Evolutionary conservation across 2,329 filamentous ascomycete species (phyloP), one percentile per base, ranked within the genome.

Genomic region (Monilinia fructicola): DNA sequence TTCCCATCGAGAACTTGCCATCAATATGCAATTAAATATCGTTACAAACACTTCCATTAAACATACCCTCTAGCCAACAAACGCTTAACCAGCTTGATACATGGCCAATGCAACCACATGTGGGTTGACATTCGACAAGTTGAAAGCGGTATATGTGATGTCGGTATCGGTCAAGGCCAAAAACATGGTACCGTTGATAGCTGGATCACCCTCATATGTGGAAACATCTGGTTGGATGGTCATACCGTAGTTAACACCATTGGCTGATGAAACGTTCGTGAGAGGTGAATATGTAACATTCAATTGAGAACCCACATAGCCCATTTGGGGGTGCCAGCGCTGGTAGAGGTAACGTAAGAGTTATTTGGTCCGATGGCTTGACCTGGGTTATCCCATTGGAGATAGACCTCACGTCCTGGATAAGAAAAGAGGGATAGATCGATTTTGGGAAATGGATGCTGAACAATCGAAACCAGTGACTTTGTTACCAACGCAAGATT

Each of bases 291-390:
- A 91, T 0, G 92, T 95, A 16, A 90, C 81, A 69, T 91, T 92
- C 23, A 95, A 80, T 80, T 95, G 92, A 0, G 83, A 84, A 91
- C 89, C 90, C 91, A 96, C 0, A 87, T 85, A 0, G 91, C 91
- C 71, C 84, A 96, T 67, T 80, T 78, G 0, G 92, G 89, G 4
- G 76, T 72, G 2, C 82, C 82, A 0, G 88, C 90, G 0, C 81
- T 80, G 0, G 83, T 85, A 3, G 78, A 77, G 0, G 92, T 94
- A 59, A 92, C 79, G 76, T 96, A 96, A 74, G 86, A 90, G 79
- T 92, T 92, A 78, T 96, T 94, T 0, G 92, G 92, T 0, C 92
- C 92, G 3, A 94, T 83, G 0, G 83, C 73, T 71, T 84, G 78
- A 0, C 90, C 91, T 0, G 91, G 89, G 0, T 76, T 78, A 35